Conservation (phyloP, 2,329 filamentous ascomycete genomes). For the Fusarium mexicanum region DNA sequence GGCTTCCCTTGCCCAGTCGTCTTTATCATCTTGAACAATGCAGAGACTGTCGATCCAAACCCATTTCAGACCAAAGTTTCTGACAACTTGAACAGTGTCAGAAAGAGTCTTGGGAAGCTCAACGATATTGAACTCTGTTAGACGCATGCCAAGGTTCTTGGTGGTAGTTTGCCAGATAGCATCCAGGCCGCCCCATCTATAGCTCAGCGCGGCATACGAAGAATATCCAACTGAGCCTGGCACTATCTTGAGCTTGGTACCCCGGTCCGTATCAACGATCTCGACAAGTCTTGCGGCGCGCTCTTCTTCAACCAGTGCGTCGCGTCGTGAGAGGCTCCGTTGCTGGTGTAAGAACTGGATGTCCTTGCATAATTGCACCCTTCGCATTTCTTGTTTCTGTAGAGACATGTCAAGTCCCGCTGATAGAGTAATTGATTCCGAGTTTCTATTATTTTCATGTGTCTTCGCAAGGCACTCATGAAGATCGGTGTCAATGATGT, state of each 20-base stretch:
- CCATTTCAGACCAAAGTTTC: background rate
- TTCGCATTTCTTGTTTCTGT: background rate
- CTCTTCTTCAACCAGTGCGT: background rate
- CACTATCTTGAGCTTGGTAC: background rate
- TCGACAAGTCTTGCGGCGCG: background rate
- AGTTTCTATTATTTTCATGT: accelerated
- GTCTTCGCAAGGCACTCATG: accelerated
- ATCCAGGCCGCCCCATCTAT: background rate
- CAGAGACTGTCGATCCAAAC: conserved; percentile 7
- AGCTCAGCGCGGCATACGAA: background rate
- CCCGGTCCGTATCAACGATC: background rate
- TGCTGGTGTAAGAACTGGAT: background rate
- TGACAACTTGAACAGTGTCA: background rate
- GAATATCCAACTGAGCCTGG: background rate
- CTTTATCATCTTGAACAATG: background rate
- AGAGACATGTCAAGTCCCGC: background rate
- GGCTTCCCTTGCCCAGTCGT: background rate
- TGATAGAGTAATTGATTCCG: accelerated
- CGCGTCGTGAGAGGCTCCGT: accelerated
- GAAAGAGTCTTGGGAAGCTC: background rate
- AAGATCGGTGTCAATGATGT: background rate
- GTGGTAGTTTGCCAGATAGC: conserved; percentile 3
- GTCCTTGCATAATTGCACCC: background rate
- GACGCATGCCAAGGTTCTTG: background rate
- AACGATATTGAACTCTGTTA: background rate